Conservation (phyloP, 805 yeast genomes). For the Tanozyma kutaoensis region DNA sequence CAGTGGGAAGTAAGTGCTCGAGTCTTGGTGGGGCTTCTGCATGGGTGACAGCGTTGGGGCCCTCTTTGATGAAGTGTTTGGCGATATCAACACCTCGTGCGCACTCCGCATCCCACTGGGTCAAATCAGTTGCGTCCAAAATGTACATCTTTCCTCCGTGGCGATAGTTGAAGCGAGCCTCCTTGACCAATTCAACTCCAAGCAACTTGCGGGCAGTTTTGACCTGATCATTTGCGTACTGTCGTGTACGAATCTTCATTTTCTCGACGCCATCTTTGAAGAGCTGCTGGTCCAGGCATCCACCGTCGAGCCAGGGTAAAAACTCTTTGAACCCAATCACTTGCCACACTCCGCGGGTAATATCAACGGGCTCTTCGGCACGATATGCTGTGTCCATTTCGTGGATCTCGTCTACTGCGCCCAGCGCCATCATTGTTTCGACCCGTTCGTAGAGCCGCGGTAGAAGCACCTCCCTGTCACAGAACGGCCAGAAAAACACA, state of each 20-base stretch:
- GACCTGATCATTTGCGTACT: conserved; percentile 78
- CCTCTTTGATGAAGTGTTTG: conserved; percentile 3
- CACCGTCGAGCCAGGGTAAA: conserved; percentile 45
- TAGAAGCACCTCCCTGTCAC: conserved; percentile 45
- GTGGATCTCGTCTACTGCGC: conserved; percentile 59
- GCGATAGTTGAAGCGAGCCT: conserved; percentile 27
- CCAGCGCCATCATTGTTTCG: conserved; percentile 64
- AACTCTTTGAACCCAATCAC: conserved; percentile 91
- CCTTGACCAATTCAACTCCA: conserved; percentile 43
- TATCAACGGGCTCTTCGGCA: conserved; percentile 15
- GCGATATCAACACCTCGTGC: conserved; percentile 42
- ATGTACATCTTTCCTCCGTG: conserved; percentile 56
- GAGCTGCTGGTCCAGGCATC: conserved; percentile 4
- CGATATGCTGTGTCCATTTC: conserved; percentile 39
- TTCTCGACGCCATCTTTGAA: conserved; percentile 41
- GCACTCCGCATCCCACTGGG: conserved; percentile 36
- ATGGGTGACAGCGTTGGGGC: conserved; percentile 12
- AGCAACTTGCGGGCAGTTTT: conserved; percentile 79
- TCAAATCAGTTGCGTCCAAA: conserved; percentile 66
- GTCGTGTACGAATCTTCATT: conserved; percentile 78
- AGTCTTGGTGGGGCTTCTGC: conserved; percentile 16
- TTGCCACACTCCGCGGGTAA: conserved; percentile 80
- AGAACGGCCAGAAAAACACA: conserved; percentile 72
- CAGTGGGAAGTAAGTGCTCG: conserved; percentile 12
- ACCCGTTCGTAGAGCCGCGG: conserved; percentile 65